Evolutionary conservation across 225 moss, liverwort and hornwort genomes (phyloP).

Genomic region (Neckera pumila): DNA sequence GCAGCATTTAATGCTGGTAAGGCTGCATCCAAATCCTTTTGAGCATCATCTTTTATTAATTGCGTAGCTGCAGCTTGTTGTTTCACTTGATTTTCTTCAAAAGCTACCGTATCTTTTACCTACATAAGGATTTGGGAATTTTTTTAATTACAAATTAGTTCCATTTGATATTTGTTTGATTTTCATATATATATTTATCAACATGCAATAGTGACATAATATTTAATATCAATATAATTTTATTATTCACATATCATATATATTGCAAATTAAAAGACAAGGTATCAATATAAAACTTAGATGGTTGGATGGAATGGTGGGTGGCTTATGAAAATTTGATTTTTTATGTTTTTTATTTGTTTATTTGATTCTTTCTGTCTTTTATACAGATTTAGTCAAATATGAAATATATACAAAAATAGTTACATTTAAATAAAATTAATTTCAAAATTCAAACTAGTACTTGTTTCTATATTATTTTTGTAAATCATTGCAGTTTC

Average conservation of each 20-base stretch:
- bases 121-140: neutral
- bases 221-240: no score
- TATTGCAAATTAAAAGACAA: no score
- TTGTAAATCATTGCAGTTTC: no score
- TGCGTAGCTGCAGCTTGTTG: slow-evolving; percentile 70
- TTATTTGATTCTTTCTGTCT: no score
- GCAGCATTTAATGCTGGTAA: slow-evolving; percentile 82
- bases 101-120: slow-evolving; percentile 66
- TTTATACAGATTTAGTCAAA: no score
- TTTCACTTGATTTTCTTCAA: slow-evolving; percentile 65
- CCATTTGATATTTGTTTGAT: neutral
- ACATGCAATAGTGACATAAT: neutral
- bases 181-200: no score
- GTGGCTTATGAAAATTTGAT: no score
- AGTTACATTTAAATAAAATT: no score
- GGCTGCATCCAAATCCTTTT: slow-evolving; percentile 74
- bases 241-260: neutral
- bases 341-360: no score
- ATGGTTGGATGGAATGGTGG: neutral
- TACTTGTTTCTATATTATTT: no score
- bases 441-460: no score
- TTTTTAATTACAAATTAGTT: no score
- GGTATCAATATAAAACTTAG: neutral
- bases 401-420: fast-evolving
- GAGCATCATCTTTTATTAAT: slow-evolving; percentile 89